Base-by-base conservation (phyloP, 2,329 filamentous ascomycete genomes). In the Colletotrichum tamarilloi region DNA sequence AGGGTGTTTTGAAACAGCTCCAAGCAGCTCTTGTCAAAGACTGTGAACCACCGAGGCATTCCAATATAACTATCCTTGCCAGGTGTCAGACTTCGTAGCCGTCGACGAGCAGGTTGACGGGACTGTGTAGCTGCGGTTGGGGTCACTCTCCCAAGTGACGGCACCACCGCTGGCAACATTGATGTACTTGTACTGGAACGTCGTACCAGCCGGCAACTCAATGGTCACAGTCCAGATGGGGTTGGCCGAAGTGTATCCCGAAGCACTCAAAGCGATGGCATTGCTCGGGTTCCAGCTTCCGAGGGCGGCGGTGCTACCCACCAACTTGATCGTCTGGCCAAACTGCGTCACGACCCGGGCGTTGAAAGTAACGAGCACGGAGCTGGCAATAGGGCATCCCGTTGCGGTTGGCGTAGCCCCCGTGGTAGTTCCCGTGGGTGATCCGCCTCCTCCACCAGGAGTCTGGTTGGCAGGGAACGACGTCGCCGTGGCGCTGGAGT, bases 101-200 rank as follows among this genome's bases (percentile, higher is more conserved):
- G 78, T 77, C 11, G 78, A 76, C 38, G 78, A 66, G 72, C 82
- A 83, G 9, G 78, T 78, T 12, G 73, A 72, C 0, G 81, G 73
- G 8, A 84, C 81, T 3, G 81, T 83, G 74, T 83, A 83, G 22
- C 78, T 78, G 57, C 84, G 86, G 78, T 90, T 87, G 0, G 87
- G 85, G 62, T 92, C 92, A 62, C 83, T 84, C 83, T 95, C 92
- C 92, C 92, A 94, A 2, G 82, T 85, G 9, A 92, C 81, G 0
- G 82, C 83, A 0, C 91, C 89, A 76, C 88, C 86, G 1, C 81
- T 77, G 71, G 85, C 85, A 55, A 92, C 86, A 62, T 89, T 88
- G 76, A 94, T 88, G 78, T 90, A 95, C 84, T 94, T 94, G 81
- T 94, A 94, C 82, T 90, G 78, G 56, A 94, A 84, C 3, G 80